A percentile compares a stretch with the other conserved stretches of the same genome.
phyloP scores from a whole-genome alignment of 2,329 filamentous ascomycete genomes.

The Epichloe aotearoae region DNA sequence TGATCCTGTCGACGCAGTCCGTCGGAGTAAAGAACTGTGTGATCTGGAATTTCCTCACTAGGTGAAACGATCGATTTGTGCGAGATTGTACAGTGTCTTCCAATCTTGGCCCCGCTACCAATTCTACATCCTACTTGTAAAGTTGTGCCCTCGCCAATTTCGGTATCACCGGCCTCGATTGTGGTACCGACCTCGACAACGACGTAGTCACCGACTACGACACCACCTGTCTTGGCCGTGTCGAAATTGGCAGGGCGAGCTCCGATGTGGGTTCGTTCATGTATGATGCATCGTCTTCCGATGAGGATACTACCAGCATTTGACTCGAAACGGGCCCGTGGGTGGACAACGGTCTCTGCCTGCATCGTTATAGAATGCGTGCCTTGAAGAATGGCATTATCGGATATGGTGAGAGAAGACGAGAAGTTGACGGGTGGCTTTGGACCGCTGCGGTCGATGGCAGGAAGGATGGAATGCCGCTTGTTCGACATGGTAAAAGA shows the following conservation, averaged over 20 bases:
- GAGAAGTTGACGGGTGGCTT: conserved; percentile 51
- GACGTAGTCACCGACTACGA: conserved; percentile 47
- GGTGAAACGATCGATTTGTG: conserved; percentile 46
- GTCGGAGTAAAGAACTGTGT: conserved; percentile 56
- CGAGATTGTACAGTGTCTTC: conserved; percentile 60
- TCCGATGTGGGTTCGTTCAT: conserved; percentile 52
- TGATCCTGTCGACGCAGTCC: conserved; percentile 44
- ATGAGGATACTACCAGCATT: conserved; percentile 66
- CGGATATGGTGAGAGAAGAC: conserved; percentile 46
- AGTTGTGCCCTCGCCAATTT: conserved; percentile 45
- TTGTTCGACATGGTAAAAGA: conserved; percentile 29
- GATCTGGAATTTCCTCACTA: conserved; percentile 47
- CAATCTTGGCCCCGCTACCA: conserved; percentile 46
- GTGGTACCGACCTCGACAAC: conserved; percentile 45
- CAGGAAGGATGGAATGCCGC: conserved; percentile 42
- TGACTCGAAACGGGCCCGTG: conserved; percentile 67
- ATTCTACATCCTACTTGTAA: conserved; percentile 48
- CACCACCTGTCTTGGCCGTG: conserved; percentile 27
- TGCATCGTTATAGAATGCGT: conserved; percentile 67
- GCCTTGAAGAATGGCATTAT: conserved; percentile 52
- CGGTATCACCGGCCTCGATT: conserved; percentile 49
- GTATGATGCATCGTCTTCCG: conserved; percentile 69
- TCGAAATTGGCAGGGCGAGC: conserved; percentile 20
- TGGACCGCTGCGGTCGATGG: conserved; percentile 38
- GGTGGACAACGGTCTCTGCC: conserved; percentile 71